Evolutionary conservation across 225 moss, liverwort and hornwort species (phyloP).

Genomic region (Sphagnum tenellum): DNA sequence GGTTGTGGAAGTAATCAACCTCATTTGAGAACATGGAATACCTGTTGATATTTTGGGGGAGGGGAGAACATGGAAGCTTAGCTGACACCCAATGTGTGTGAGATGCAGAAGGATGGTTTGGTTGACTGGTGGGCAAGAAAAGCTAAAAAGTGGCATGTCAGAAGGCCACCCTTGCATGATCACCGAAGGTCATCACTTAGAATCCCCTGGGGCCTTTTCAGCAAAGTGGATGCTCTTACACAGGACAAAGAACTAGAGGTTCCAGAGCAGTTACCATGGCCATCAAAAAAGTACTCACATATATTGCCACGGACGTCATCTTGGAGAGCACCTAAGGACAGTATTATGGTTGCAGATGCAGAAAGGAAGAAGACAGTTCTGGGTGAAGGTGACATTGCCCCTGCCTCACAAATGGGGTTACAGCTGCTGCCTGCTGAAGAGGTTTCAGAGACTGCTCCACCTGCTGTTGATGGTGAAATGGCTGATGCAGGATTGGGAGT

Average conservation of each 20-base stretch:
- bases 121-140: constrained; percentile 31
- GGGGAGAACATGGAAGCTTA: no score
- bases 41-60: no score
- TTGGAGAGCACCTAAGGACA: constrained; percentile 15
- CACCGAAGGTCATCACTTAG: constrained; percentile 25
- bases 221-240: constrained; percentile 6
- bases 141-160: constrained; percentile 5
- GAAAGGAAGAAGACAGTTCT: no score
- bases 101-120: constrained; percentile 29
- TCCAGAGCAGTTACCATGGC: background rate
- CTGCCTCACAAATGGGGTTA: background rate
- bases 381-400: background rate
- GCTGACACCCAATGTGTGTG: background rate
- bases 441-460: background rate
- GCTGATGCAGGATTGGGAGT: background rate
- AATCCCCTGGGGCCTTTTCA: constrained; percentile 27
- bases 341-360: background rate
- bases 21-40: no score
- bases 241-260: background rate
- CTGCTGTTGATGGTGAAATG: background rate
- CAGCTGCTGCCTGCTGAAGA: background rate
- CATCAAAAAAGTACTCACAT: constrained; percentile 21
- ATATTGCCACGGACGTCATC: constrained; percentile 31
- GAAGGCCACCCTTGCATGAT: constrained; percentile 11
- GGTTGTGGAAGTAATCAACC: no score